Evolutionary conservation across 345 rosid genomes (phyloP), one percentile per base, ranked within the genome.

Genomic region (Kernera saxatilis): DNA sequence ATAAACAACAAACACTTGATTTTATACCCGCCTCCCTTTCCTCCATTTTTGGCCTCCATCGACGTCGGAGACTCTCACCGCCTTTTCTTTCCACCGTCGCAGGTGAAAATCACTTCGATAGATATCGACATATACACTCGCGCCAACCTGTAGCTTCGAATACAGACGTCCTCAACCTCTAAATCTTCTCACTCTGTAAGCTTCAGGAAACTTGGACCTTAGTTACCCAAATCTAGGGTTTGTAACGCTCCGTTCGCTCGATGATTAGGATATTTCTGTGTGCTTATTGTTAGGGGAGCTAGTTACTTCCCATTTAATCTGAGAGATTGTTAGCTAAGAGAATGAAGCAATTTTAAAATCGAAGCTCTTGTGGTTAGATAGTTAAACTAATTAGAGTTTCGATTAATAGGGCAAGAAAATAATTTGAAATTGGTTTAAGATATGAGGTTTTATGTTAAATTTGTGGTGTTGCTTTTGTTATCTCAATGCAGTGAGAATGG

Each of bases 401-500:
- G 37, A 36, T 54, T 29, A 5, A 43, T 29, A 41, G 41, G 6
- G 1, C 50, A 18, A 10, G 17, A 3, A 19, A 37, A 12, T 1
- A 13, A 2, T 18, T 7, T 66, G 58, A 49, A 25, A 9, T 22
- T 64, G 46, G 17, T 23, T 50, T 10, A 6, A 19, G 11, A 23
- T 12, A 9, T 49, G 1, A n/a, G 51, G 8, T 8, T 21, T 44
- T 11, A 57, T 48, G 22, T 51, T 5, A 22, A 18, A 29, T 30
- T 54, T 5, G 17, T 55, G 44, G 8, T 37, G 12, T 52, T 72
- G 25, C 14, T 56, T 55, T 62, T 23, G 36, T 27, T 55, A 11
- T 75, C 11, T 0, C 18, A 23, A 43, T 72, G 67, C 75, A 81
- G 89, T 50, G 52, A 57, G 71, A 56, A 92, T 88, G 96, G 91